phyloP scores from a whole-genome alignment of 148 eudicot species.

The Chenopodium berlandieri region DNA sequence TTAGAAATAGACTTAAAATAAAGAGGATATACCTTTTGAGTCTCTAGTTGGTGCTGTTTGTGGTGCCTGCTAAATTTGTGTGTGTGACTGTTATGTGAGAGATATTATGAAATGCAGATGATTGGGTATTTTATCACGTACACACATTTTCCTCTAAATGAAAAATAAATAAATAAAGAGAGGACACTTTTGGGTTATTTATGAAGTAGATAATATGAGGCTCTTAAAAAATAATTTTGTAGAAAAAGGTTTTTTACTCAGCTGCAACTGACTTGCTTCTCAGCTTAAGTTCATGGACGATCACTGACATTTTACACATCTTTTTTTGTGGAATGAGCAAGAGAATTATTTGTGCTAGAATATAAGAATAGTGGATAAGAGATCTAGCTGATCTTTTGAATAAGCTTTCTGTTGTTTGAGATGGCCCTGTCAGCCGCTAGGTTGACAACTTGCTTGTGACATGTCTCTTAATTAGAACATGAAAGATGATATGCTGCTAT shows the following conservation, averaged over 20 bases:
- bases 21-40: neutral
- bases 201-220: neutral
- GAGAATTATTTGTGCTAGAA: conserved; percentile 3
- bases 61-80: too few relatives aligned
- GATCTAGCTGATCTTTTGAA: neutral
- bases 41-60: neutral
- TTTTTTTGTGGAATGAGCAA: neutral
- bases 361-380: neutral
- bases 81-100: neutral
- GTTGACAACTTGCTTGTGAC: neutral
- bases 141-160: neutral
- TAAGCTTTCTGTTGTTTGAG: neutral
- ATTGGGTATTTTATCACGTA: neutral
- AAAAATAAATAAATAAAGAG: neutral
- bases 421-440: neutral
- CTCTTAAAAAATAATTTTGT: neutral
- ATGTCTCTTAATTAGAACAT: neutral
- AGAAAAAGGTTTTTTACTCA: neutral
- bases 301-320: neutral
- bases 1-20: neutral
- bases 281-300: neutral
- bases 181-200: neutral
- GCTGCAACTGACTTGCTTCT: neutral
- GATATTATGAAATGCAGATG: neutral
- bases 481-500: conserved; percentile 5